Percentiles rank a stretch among this genome's conserved stretches.
Conservation (phyloP, 106 monocot genomes). For the Acanthochlamys bracteata region DNA sequence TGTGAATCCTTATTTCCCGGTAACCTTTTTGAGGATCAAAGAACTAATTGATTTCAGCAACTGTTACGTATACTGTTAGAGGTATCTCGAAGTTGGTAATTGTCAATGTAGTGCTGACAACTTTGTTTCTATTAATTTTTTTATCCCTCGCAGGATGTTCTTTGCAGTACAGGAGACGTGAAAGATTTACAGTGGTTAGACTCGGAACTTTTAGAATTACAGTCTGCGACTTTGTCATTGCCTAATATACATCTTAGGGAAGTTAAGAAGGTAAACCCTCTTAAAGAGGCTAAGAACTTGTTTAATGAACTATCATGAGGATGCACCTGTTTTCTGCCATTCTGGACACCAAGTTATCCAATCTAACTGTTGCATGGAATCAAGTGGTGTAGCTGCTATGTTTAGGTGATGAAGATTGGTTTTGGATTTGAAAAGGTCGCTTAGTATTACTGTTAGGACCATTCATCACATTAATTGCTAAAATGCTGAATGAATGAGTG, state of each 20-base stretch:
- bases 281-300: conserved; percentile 42
- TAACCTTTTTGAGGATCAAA: not conserved
- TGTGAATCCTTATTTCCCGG: not conserved
- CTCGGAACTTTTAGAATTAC: conserved; percentile 11
- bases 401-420: too few relatives aligned
- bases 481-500: too few relatives aligned
- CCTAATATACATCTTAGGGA: conserved; percentile 50
- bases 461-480: too few relatives aligned
- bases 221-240: conserved; percentile 11
- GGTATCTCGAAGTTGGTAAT: not conserved
- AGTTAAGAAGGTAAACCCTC: conserved; percentile 29
- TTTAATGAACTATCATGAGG: conserved; percentile 21
- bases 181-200: conserved; percentile 17
- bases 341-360: too few relatives aligned
- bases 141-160: conserved; percentile 42
- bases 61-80: not conserved
- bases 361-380: too few relatives aligned
- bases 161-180: conserved; percentile 34
- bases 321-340: not conserved
- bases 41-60: not conserved
- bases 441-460: too few relatives aligned
- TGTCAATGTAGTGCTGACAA: not conserved
- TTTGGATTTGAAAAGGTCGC: too few relatives aligned
- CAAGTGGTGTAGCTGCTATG: too few relatives aligned
- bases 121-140: not conserved